phyloP scores from a whole-genome alignment of 768 basidiomycete species.

The Panaeolus papilionaceus region DNA sequence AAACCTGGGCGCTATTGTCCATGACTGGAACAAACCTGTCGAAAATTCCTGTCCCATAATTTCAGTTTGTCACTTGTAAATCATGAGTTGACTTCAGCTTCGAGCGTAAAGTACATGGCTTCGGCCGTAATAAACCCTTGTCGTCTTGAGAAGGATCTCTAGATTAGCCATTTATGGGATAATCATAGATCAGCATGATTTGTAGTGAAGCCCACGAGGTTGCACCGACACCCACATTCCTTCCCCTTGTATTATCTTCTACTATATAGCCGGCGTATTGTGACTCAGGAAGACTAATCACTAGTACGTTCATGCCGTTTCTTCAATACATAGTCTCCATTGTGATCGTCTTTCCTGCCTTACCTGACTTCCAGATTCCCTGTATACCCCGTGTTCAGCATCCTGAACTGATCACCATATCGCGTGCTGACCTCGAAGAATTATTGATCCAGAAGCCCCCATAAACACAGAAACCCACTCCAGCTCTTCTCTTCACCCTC shows the following conservation, averaged over 20 bases:
- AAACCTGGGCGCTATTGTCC: background rate
- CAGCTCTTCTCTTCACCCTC: background rate
- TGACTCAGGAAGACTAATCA: slow-evolving; percentile 9
- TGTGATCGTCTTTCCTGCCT: background rate
- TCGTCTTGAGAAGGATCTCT: background rate
- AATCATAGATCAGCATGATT: slow-evolving; percentile 3
- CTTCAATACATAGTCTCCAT: background rate
- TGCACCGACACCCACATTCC: background rate
- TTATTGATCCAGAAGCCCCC: background rate
- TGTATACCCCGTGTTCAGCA: background rate
- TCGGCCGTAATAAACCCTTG: background rate
- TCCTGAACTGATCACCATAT: slow-evolving; percentile 6
- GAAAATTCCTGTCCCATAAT: background rate
- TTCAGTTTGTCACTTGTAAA: background rate
- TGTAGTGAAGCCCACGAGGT: background rate
- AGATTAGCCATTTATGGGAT: slow-evolving; percentile 9
- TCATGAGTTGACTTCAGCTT: too few species aligned
- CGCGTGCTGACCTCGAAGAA: slow-evolving; percentile 6
- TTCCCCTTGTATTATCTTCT: background rate
- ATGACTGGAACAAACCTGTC: background rate
- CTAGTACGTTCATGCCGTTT: background rate
- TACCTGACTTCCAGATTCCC: background rate
- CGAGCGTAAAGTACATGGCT: background rate
- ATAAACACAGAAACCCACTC: background rate
- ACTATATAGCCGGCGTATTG: background rate